Evolutionary conservation across 345 rosid species (phyloP), one percentile per base, ranked within the genome.

Genomic region (Hevea brasiliensis): DNA sequence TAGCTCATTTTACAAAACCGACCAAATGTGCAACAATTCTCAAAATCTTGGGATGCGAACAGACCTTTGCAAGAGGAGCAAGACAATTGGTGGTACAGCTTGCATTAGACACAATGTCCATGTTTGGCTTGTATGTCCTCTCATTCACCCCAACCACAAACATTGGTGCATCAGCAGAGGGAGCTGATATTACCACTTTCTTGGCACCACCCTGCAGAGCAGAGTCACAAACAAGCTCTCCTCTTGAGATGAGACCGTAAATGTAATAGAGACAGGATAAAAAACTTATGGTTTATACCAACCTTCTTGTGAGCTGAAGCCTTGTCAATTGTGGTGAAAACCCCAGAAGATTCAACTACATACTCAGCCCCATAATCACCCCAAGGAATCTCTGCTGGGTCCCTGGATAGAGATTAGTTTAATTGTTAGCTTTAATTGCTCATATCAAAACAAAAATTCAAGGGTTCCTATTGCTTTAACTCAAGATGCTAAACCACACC

Each of bases 41-140:
- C 68, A 56, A 77, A 68, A 61, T 47, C 35, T 68, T 20, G 26
- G 76, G 60, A 29, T 67, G 67, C 41, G 45, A 41, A 32, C 82
- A 74, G 74, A 93, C 99, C 99, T 96, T 96, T 23, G 99, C 99
- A 80, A 96, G 93, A 82, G 99, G 98, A 73, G 99, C 99, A 84
- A 96, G 98, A 81, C 99, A 96, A 79, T 93, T 96, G 77, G 99
- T 96, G 50, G 99, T 96, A 82, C 99, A 96, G 81, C 99, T 96
- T 54, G 99, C 99, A 74, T 96, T 96, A 74, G 99, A 96, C 77
- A 96, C 98, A 70, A 96, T 74, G 70, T 96, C 92, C 98, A 96
- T 96, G 87, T 73, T 88, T 64, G 95, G 85, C 75, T 85, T 77
- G 88, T 96, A 96, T 56, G 87, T 77, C 73, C 84, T 79, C 89